Evolutionary conservation across 2,329 filamentous ascomycete species (phyloP), one percentile per base, ranked within the genome.

Genomic region (Phaeosphaeriaceae sp.): DNA sequence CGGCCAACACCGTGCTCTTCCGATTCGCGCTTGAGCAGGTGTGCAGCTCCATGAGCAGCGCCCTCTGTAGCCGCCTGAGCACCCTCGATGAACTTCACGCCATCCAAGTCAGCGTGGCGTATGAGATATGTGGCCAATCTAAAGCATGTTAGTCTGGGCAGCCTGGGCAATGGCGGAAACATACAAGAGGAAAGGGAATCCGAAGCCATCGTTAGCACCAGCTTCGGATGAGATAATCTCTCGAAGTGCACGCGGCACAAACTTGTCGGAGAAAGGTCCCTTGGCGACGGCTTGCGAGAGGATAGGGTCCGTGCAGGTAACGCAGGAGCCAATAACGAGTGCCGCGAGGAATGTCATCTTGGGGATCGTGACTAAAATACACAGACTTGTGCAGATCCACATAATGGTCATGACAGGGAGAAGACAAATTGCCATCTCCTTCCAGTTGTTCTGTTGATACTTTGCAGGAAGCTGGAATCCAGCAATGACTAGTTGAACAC

Each of bases 201-300:
- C 86, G 42, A 89, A 86, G 0, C 87, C 86, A 61, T 89, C 87
- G 61, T 89, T 88, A 2, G 83, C 83, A 9, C 87, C 87, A 2
- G 85, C 86, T 62, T 89, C 87, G 0, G 86, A 82, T 0, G 86
- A 88, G 19, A 89, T 88, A 55, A 89, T 84, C 63, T 89, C 85
- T 26, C 86, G 82, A 3, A 89, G 77, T 3, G 82, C 79, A 1
- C 86, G 81, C 5, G 83, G 79, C 2, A 89, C 86, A 57, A 83
- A 89, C 59, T 87, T 88, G 66, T 89, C 86, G 0, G 87, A 81
- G 63, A 89, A 88, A 0, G 85, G 84, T 0, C 86, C 86, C 69
- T 89, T 89, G 21, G 86, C 87, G 15, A 89, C 82, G 24, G 86
- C 85, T 64, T 88, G 86, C 0, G 85, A 88, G 4, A 89, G 76